phyloP scores from a whole-genome alignment of 1,139 yeast species.

The Geotrichum candidum region DNA sequence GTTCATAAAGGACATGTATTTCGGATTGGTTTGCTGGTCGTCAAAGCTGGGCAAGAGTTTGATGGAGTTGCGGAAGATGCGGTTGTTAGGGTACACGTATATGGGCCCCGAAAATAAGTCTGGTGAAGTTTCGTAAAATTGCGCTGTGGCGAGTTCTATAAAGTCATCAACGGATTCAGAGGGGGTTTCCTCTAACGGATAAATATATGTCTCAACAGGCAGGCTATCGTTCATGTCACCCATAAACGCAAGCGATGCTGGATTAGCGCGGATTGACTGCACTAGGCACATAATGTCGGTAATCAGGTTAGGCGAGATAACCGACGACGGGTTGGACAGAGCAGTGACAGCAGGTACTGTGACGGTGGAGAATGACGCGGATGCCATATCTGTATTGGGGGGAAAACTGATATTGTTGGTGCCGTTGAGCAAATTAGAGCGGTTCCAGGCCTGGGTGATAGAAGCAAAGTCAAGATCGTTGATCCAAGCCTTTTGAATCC shows the following conservation, averaged over 20 bases:
- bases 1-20: not conserved
- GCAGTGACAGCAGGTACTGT: slow-evolving; percentile 1
- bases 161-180: slow-evolving; percentile 14
- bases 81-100: slow-evolving; percentile 7
- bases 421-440: slow-evolving; percentile 10
- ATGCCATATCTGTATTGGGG: not conserved
- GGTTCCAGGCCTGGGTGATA: slow-evolving; percentile 13
- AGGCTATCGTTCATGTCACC: slow-evolving; percentile 1
- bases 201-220: slow-evolving; percentile 4
- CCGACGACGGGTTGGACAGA: slow-evolving; percentile 2
- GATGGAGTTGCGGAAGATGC: not conserved
- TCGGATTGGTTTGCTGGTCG: slow-evolving; percentile 6
- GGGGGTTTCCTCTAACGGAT: slow-evolving; percentile 12
- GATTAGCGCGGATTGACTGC: slow-evolving; percentile 1
- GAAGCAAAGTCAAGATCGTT: slow-evolving; percentile 3
- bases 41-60: slow-evolving; percentile 12
- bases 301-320: not conserved
- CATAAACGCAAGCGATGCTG: slow-evolving; percentile 6
- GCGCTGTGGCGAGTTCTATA: slow-evolving; percentile 15
- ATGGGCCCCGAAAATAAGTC: slow-evolving; percentile 3
- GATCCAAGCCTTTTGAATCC: slow-evolving; percentile 16
- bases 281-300: slow-evolving; percentile 3
- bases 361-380: not conserved
- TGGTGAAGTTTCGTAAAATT: slow-evolving; percentile 7
- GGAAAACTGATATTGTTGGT: not conserved